These are phyloP conservation scores for Asterophora lycoperdoides DNA, from an alignment of 768 basidiomycete species.

Conservation along the genomic window DNA sequence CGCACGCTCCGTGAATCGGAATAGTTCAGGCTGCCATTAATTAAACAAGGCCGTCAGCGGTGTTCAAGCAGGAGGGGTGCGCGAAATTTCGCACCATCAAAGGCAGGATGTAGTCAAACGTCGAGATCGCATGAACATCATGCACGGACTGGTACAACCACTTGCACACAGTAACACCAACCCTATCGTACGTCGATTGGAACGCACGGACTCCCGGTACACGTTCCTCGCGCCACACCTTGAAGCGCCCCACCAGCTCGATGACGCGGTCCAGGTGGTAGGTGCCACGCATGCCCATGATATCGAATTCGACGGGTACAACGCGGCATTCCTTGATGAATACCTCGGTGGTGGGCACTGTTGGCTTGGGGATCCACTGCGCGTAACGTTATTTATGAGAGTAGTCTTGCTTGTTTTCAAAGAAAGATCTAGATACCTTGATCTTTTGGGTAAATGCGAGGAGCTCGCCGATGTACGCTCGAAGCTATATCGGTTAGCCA, in stretches of 20 bases:
- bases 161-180: constrained; percentile 64
- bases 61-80: background rate
- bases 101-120: constrained; percentile 79
- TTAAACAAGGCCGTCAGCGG: background rate
- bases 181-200: constrained; percentile 83
- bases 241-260: constrained; percentile 60
- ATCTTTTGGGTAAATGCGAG: constrained; percentile 69
- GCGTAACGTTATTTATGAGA: constrained; percentile 4
- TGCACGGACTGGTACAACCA: constrained; percentile 76
- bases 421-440: constrained; percentile 40
- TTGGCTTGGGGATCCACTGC: constrained; percentile 64
- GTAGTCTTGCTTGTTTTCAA: background rate
- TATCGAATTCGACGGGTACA: constrained; percentile 53
- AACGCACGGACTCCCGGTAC: constrained; percentile 73
- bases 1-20: constrained; percentile 69
- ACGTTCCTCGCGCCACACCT: constrained; percentile 66
- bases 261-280: constrained; percentile 58
- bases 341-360: constrained; percentile 53
- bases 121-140: constrained; percentile 70
- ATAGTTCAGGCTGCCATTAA: constrained; percentile 62
- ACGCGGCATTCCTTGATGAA: constrained; percentile 67
- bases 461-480: constrained; percentile 72
- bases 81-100: constrained; percentile 53
- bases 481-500: constrained; percentile 46
- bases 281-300: constrained; percentile 67